A percentile compares a stretch with the other conserved stretches of the same genome.
These are phyloP conservation scores for Alternaria dauci DNA, from an alignment of 2,329 filamentous ascomycete species.

Conservation along the genomic window DNA sequence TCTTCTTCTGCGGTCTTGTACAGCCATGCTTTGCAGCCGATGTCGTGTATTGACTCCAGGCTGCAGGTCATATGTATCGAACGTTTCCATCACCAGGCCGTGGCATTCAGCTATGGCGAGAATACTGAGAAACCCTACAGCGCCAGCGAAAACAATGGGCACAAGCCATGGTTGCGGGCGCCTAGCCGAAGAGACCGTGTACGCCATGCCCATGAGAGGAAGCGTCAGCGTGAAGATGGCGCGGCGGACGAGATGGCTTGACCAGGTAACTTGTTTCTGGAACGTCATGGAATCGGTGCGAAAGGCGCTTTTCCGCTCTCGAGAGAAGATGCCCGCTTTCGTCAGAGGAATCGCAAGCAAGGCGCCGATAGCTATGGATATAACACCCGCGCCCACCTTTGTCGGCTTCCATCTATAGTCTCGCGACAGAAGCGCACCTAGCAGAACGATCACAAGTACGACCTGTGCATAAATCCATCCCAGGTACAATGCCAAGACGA, in stretches of 20 bases:
- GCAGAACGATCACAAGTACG: slow-evolving; percentile 73
- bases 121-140: slow-evolving; percentile 74
- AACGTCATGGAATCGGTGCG: slow-evolving; percentile 74
- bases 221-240: slow-evolving; percentile 72
- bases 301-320: slow-evolving; percentile 66
- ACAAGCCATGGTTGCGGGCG: slow-evolving; percentile 65
- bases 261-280: slow-evolving; percentile 70
- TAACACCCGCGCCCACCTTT: slow-evolving; percentile 71
- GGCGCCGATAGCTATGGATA: slow-evolving; percentile 72
- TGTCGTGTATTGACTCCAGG: slow-evolving; percentile 69
- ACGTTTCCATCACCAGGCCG: slow-evolving; percentile 81
- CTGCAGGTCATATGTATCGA: slow-evolving; percentile 81
- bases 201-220: slow-evolving; percentile 71
- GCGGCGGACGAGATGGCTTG: slow-evolving; percentile 74
- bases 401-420: slow-evolving; percentile 71
- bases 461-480: slow-evolving; percentile 82
- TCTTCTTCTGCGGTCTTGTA: slow-evolving; percentile 56
- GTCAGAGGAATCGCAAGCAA: slow-evolving; percentile 76
- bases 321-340: slow-evolving; percentile 73
- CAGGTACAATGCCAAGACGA: slow-evolving; percentile 75
- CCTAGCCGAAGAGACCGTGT: slow-evolving; percentile 72
- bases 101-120: slow-evolving; percentile 79
- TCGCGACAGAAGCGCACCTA: slow-evolving; percentile 75
- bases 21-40: slow-evolving; percentile 56
- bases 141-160: slow-evolving; percentile 71